A percentile compares a stretch with the other conserved stretches of the same genome.
Conservation (phyloP, 2,329 filamentous ascomycete genomes). For the Karstenula rhodostoma region DNA sequence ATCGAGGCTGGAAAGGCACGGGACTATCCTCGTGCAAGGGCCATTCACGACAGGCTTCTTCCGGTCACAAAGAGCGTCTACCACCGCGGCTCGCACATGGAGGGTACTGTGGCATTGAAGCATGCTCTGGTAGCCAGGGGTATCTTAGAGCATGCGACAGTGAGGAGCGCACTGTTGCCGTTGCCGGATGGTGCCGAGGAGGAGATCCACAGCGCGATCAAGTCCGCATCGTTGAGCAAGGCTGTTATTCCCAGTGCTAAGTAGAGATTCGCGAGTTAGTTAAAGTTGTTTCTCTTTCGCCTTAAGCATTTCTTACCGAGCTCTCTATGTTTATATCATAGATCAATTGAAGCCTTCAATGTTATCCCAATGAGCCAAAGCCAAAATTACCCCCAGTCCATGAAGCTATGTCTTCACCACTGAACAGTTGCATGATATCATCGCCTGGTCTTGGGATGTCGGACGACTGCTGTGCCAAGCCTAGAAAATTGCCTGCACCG, state of each 20-base stretch:
- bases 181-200: slow-evolving; percentile 53
- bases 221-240: slow-evolving; percentile 45
- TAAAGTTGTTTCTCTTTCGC: neutral
- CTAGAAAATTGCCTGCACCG: slow-evolving; percentile 29
- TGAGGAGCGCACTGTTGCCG: slow-evolving; percentile 59
- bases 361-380: slow-evolving; percentile 13
- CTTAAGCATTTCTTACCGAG: neutral
- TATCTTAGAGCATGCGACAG: slow-evolving; percentile 59
- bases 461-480: slow-evolving; percentile 34
- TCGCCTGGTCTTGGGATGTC: slow-evolving; percentile 34
- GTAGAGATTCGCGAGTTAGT: slow-evolving; percentile 6
- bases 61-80: slow-evolving; percentile 64
- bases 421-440: slow-evolving; percentile 35
- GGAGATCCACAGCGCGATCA: slow-evolving; percentile 55
- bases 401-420: slow-evolving; percentile 27
- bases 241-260: slow-evolving; percentile 31
- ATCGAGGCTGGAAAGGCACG: slow-evolving; percentile 60
- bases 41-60: slow-evolving; percentile 60
- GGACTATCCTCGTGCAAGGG: slow-evolving; percentile 59
- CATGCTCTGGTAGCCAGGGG: slow-evolving; percentile 61
- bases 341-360: slow-evolving; percentile 7
- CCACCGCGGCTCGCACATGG: slow-evolving; percentile 64
- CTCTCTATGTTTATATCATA: neutral
- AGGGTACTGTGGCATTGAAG: slow-evolving; percentile 61
- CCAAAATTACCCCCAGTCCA: slow-evolving; percentile 24